phyloP scores from a whole-genome alignment of 345 rosid species.

The Salix suchowensis region DNA sequence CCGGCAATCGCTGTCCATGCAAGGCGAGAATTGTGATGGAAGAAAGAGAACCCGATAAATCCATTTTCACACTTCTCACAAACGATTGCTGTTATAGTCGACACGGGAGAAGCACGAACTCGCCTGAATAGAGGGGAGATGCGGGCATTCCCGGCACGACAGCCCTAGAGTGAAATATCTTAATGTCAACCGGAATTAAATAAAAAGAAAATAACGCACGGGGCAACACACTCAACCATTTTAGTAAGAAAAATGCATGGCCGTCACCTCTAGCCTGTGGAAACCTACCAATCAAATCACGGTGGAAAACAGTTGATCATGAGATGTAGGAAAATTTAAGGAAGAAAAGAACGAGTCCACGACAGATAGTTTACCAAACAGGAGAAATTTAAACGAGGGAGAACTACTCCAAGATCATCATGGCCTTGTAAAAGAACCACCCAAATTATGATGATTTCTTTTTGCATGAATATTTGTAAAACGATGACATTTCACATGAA shows the following conservation, averaged over 20 bases:
- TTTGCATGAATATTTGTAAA: constrained; percentile 2
- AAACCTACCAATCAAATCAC: background rate
- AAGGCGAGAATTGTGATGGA: too few relatives aligned
- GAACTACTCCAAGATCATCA: background rate
- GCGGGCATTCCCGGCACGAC: background rate
- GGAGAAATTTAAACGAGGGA: background rate
- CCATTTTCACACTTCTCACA: background rate
- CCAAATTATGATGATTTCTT: constrained; percentile 5
- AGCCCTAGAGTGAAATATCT: background rate
- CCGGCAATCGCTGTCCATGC: too few relatives aligned
- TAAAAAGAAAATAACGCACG: background rate
- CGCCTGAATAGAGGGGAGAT: background rate
- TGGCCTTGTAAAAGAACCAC: background rate
- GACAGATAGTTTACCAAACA: background rate
- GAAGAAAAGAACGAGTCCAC: background rate
- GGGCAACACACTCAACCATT: background rate
- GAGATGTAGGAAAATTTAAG: background rate
- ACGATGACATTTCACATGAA: constrained; percentile 1
- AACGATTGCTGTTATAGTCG: background rate
- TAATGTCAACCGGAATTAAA: background rate
- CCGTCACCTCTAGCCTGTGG: background rate
- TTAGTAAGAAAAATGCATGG: background rate
- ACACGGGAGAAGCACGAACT: background rate
- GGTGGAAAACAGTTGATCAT: background rate
- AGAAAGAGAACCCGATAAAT: background rate